Evolutionary conservation across 805 yeast genomes (phyloP), one percentile per base, ranked within the genome.

Genomic region (Brettanomyces bruxellensis): DNA sequence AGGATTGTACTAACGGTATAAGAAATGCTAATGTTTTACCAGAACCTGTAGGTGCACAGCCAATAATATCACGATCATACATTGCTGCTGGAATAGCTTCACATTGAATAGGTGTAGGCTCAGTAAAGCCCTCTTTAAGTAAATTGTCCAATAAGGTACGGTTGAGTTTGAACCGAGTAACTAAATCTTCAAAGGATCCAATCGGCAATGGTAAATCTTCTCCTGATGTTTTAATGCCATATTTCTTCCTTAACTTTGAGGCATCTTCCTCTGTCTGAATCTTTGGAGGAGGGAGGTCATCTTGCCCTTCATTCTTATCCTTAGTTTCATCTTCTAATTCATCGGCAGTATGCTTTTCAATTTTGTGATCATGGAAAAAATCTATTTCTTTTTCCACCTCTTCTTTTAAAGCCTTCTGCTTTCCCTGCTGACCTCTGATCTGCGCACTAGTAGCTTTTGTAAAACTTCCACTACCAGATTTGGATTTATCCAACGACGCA

Each of bases 11-110:
- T 55, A 91, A 56, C 4, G 99, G 99, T 14, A 89, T 77, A 47
- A 86, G 68, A 60, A 85, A 93, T 30, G 97, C 95, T 43, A 93
- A 70, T 0, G 99, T 93, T 62, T 93, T 93, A 71, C 99, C 99
- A 4, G 97, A 88, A 55, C 99, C 99, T 1, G 99, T 93, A 41
- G 98, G 98, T 0, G 98, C 97, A 72, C 96, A 87, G 1, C 95
- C 95, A 39, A 93, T 70, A 34, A 93, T 61, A 60, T 91, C 97
- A 49, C 95, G 76, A 28, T 71, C 74, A 45, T 77, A 72, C 45
- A 88, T 66, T 12, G 86, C 66, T 8, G 79, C 69, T 2, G 99
- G 97, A 38, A 93, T 81, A 2, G 89, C 79, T 63, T 93, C 97
- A 50, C 88, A 77, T 66, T 93, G 99, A 55, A 93, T 86, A 3